Percentiles rank a stretch among this genome's conserved stretches.
These are phyloP conservation scores for Millerago galiae DNA, from an alignment of 805 yeast genomes.

Conservation along the genomic window DNA sequence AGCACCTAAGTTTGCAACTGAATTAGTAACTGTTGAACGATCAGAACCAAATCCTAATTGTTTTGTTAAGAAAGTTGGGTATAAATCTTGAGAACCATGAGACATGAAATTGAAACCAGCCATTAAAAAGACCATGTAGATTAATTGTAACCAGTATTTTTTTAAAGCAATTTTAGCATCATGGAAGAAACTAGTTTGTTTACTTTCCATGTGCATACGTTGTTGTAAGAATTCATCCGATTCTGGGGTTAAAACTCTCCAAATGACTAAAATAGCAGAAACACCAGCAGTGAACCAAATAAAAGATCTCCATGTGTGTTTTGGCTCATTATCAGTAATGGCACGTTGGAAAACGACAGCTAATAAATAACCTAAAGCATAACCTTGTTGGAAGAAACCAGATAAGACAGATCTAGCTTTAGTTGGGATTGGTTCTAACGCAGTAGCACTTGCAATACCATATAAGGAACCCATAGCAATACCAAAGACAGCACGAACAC, in stretches of 20 bases:
- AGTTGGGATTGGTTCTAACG: constrained; percentile 41
- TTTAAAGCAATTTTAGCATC: constrained; percentile 30
- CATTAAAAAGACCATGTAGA: constrained; percentile 54
- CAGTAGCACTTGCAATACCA: constrained; percentile 37
- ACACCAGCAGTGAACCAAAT: constrained; percentile 68
- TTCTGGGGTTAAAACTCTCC: constrained; percentile 41
- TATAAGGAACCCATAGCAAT: constrained; percentile 45
- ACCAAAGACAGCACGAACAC: constrained; percentile 58
- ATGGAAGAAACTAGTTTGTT: constrained; percentile 27
- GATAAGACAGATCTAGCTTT: constrained; percentile 52
- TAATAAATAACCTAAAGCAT: constrained; percentile 60
- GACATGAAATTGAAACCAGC: constrained; percentile 58
- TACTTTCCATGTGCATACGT: constrained; percentile 30
- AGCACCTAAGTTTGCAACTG: constrained; percentile 55
- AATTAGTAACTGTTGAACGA: constrained; percentile 47
- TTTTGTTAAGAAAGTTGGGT: constrained; percentile 45
- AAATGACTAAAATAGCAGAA: constrained; percentile 34
- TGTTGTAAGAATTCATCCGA: constrained; percentile 44
- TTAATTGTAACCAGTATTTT: constrained; percentile 51
- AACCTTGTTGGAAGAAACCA: constrained; percentile 77
- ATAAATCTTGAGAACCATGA: constrained; percentile 60
- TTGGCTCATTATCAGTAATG: constrained; percentile 42
- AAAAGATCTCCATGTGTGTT: constrained; percentile 50
- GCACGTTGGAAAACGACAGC: constrained; percentile 64
- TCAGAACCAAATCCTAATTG: constrained; percentile 38